phyloP scores from a whole-genome alignment of 257 asterid genomes.

The Solanum lignicaule region DNA sequence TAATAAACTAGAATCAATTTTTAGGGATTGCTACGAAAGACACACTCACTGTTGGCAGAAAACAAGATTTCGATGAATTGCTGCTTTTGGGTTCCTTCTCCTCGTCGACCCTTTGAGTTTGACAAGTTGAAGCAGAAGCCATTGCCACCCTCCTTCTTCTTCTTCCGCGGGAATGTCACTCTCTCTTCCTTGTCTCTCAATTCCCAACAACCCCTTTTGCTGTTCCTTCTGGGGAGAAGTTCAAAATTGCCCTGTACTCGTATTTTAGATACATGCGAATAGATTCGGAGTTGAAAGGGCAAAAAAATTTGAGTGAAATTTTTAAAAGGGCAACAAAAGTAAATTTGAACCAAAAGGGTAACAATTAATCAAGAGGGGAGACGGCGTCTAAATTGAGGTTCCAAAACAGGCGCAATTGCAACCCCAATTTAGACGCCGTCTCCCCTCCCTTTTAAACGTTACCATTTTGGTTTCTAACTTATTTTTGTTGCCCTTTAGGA shows the following conservation, averaged over 20 bases:
- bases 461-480: too few relatives aligned
- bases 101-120: background rate
- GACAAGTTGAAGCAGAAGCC: constrained; percentile 3
- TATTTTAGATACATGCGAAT: background rate
- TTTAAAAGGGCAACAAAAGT: too few relatives aligned
- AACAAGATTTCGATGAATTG: constrained; percentile 21
- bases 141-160: background rate
- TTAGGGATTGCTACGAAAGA: background rate
- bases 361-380: too few relatives aligned
- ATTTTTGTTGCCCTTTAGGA: too few relatives aligned
- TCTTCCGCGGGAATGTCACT: background rate
- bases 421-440: too few relatives aligned
- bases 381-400: too few relatives aligned
- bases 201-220: background rate
- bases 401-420: too few relatives aligned
- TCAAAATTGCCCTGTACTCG: too few relatives aligned
- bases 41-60: constrained; percentile 33
- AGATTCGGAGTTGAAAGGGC: fast-evolving
- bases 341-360: too few relatives aligned
- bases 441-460: too few relatives aligned
- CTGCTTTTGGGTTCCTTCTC: background rate
- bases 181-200: background rate
- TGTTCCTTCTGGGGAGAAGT: background rate
- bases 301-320: too few relatives aligned
- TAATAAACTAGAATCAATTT: background rate